A percentile compares a stretch with the other conserved stretches of the same genome.
phyloP scores from a whole-genome alignment of 441 rosid genomes.

The Daphne laureola region DNA sequence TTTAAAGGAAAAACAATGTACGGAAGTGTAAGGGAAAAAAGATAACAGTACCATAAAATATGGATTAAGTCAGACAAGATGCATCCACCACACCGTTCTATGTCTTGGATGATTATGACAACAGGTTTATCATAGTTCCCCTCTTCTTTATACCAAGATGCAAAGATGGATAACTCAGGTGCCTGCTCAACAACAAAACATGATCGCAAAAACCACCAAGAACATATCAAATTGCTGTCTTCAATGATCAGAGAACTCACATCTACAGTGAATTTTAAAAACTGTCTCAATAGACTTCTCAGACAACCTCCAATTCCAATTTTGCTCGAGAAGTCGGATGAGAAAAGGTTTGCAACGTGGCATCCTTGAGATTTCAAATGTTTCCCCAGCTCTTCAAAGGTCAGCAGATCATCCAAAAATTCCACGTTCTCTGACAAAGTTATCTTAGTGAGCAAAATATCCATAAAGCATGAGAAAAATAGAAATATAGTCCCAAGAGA shows the following conservation, averaged over 20 bases:
- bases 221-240: conserved; percentile 8
- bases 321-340: conserved; percentile 60
- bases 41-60: conserved; percentile 51
- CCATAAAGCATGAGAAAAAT: no score
- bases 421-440: conserved; percentile 75
- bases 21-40: conserved; percentile 1
- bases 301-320: conserved; percentile 77
- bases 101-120: conserved; percentile 66
- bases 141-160: conserved; percentile 78
- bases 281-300: conserved; percentile 71
- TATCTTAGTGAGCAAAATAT: conserved; percentile 1
- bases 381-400: conserved; percentile 66
- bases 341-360: conserved; percentile 87
- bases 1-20: background rate
- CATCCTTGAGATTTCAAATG: conserved; percentile 72
- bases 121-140: conserved; percentile 38
- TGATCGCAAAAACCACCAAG: conserved; percentile 14
- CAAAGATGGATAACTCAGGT: conserved; percentile 64
- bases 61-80: conserved; percentile 76
- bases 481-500: no score
- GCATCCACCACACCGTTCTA: conserved; percentile 75
- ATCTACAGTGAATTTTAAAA: conserved; percentile 55
- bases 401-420: conserved; percentile 80
- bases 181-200: conserved; percentile 36
- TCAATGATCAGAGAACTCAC: conserved; percentile 35